Base-by-base conservation (phyloP, 495 filamentous ascomycete genomes). In the Hypoxylon trugodes region DNA sequence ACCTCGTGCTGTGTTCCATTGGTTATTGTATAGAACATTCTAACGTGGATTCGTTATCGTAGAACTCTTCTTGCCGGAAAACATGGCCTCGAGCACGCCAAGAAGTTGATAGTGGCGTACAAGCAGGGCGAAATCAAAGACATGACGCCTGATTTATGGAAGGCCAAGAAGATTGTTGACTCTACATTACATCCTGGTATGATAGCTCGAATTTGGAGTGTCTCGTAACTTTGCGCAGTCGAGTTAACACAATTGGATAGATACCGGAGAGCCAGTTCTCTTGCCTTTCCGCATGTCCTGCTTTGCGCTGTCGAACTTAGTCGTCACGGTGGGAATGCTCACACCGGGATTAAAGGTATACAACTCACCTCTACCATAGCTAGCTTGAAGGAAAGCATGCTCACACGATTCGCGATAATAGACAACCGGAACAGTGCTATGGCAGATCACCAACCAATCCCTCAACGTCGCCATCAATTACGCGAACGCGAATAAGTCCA, bases 271-370 rank as follows among this genome's bases (percentile, higher is more conserved):
- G 69, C 89, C 93, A 1, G 96, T 98, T 49, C 86, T 98, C 69
- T 85, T 98, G 4, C 95, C 96, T 15, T 97, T 97, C 73, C 87
- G 95, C 67, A 98, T 98, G 96, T 96, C 92, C 38, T 91, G 86
- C 81, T 98, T 96, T 73, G 91, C 96, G 49, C 79, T 98, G 40
- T 92, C 92, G 51, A 98, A 98, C 73, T 79, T 98, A 68, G 82
- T 98, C 40, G 94, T 98, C 48, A 98, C 95, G n/a, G 96, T 88
- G 3, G 95, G 96, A 69, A 98, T 98, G 96, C 87, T 98, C 48
- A 95, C 93, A 18, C 95, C 95, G 0, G 89, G 90, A 5, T 82
- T 95, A 21, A 75, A 82, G 61, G 88, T 90, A 79, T 16, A 79
- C 52, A 65, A 18, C 9, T 26, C 2, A 25, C 15, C 10, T 66